phyloP scores from a whole-genome alignment of 73 alveolate species.

The Paramecium bursaria region DNA sequence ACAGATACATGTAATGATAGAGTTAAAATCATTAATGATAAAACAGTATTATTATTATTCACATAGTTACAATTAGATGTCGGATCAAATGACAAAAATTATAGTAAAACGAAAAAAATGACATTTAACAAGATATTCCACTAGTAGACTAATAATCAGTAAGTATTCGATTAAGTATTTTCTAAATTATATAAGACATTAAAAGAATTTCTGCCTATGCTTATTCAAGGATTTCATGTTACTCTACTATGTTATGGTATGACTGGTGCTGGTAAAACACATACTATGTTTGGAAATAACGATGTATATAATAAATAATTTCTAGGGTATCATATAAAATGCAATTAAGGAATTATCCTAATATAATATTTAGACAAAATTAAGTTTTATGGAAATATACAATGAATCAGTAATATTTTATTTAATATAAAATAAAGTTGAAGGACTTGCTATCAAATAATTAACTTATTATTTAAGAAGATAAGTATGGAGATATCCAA shows the following conservation, averaged over 20 bases:
- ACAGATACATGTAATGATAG: too few species aligned
- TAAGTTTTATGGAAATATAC: conserved; percentile 66
- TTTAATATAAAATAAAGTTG: background rate
- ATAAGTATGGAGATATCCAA: conserved; percentile 76
- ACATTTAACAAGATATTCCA: too few species aligned
- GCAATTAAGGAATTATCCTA: conserved; percentile 53
- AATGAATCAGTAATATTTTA: conserved; percentile 65
- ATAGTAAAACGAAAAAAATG: too few species aligned
- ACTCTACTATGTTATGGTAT: conserved; percentile 72
- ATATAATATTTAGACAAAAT: conserved; percentile 41
- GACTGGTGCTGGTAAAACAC: conserved; percentile 80
- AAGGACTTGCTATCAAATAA: too few species aligned
- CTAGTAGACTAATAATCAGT: too few species aligned
- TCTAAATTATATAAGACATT: conserved; percentile 29
- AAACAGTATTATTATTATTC: too few species aligned
- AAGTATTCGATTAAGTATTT: too few species aligned
- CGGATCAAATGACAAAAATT: too few species aligned
- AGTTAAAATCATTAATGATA: too few species aligned
- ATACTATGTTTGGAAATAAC: conserved; percentile 75
- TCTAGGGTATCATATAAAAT: conserved; percentile 48
- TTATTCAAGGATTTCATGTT: conserved; percentile 66
- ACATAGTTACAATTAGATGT: too few species aligned
- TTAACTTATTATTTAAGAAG: conserved; percentile 58
- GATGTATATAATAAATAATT: conserved; percentile 48
- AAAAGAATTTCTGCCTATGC: background rate